Percentiles rank a stretch among this genome's conserved stretches.
Evolutionary conservation across 495 filamentous ascomycete genomes (phyloP).

Genomic region (Poronia punctata): DNA sequence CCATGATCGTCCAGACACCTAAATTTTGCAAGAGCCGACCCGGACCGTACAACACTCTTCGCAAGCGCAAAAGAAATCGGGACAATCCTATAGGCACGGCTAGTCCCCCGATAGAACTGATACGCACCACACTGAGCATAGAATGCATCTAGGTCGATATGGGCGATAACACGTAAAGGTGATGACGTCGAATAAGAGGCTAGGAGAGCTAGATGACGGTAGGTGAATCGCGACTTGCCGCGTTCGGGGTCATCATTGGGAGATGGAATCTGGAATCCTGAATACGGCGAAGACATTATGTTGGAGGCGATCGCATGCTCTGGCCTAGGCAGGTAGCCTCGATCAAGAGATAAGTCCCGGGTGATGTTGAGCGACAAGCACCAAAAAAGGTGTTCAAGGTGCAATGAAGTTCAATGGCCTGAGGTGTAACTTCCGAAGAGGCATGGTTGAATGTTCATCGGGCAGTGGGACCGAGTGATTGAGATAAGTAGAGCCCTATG

Average conservation of each 20-base stretch:
- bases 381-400: no score
- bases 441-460: no score
- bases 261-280: conserved; percentile 31
- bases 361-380: no score
- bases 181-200: conserved; percentile 60
- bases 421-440: no score
- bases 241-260: conserved; percentile 29
- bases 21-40: not conserved
- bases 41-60: not conserved
- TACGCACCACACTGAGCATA: conserved; percentile 92
- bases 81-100: no score
- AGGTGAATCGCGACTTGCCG: conserved; percentile 70
- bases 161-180: conserved; percentile 80
- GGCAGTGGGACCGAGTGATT: no score
- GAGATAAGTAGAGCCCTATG: no score
- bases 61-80: no score
- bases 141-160: conserved; percentile 95
- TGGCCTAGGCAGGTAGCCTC: conserved; percentile 5
- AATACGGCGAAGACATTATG: conserved; percentile 23
- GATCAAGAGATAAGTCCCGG: no score
- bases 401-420: no score
- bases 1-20: not conserved
- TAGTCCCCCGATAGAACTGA: not conserved
- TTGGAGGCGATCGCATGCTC: not conserved
- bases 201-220: conserved; percentile 71